Evolutionary conservation across 2,329 filamentous ascomycete genomes (phyloP), one percentile per base, ranked within the genome.

Genomic region (Sporothrix globosa): DNA sequence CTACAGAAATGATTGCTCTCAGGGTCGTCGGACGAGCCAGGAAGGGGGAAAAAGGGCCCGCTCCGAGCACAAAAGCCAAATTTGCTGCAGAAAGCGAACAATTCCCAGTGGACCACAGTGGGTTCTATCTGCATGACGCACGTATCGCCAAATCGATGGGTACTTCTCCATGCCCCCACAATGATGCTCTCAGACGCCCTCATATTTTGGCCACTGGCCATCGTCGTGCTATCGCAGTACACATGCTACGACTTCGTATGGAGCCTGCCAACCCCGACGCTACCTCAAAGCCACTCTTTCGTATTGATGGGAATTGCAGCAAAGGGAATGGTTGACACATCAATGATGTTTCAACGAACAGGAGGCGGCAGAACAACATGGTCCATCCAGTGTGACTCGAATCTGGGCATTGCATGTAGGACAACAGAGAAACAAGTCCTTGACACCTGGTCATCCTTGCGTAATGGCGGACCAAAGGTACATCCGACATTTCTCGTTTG

Each of bases 61-160:
- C 39, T 34, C 27, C n/a, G 21, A 63, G 58, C 41, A 46, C n/a
- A 27, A 44, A 17, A 27, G 39, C 58, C 44, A 41, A 39, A 41
- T 44, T n/a, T 63, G 68, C 56, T 69, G 68, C 68, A 69, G 67
- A 67, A 66, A 54, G 44, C 34, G 56, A 39, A 46, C 39, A 46
- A 46, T 63, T 46, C 27, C 58, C 58, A 63, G 39, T 63, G 58
- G 39, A 27, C 39, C 39, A 44, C 39, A 27, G 58, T 63, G 58
- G 39, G 21, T 14, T 63, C 21, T 39, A 11, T 17, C 9, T 30
- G 30, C 54, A 39, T n/a, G 21, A 27, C 21, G 58, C 44, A 24
- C 58, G 44, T 50, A 48, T 65, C 30, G 48, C 46, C 24, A 27
- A 53, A 44, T 41, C 10, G 50, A 34, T 6, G 6, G 41, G n/a